Conservation (phyloP, 371 early-diverging fungal species). For the Mucor velutinosus region DNA sequence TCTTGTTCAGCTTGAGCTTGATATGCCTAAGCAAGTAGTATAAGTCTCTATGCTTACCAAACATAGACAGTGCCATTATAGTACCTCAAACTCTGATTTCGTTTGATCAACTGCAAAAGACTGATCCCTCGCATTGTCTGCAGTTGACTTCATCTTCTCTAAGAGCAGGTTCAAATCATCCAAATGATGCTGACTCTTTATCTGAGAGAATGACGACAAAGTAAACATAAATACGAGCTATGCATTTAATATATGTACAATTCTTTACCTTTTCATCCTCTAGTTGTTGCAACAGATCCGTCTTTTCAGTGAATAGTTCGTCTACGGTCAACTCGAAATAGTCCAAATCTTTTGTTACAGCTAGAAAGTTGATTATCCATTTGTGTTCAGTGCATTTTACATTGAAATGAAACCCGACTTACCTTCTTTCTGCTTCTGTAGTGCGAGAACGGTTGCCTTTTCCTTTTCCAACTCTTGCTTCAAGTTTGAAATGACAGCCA, state of each 20-base stretch:
- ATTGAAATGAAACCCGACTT: background rate
- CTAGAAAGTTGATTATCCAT: conserved; percentile 13
- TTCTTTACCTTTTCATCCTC: conserved; percentile 41
- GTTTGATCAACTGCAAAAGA: conserved; percentile 24
- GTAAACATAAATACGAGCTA: background rate
- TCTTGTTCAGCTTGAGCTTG: conserved; percentile 11
- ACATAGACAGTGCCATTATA: background rate
- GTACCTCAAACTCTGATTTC: conserved; percentile 20
- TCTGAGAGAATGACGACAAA: background rate
- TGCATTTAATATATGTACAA: background rate
- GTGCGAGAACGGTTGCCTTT: conserved; percentile 11
- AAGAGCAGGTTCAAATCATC: conserved; percentile 21
- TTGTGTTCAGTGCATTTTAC: background rate
- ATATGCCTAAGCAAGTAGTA: background rate
- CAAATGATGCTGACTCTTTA: conserved; percentile 22
- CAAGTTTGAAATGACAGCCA: background rate
- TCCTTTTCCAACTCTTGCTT: conserved; percentile 22
- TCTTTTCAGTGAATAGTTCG: conserved; percentile 52
- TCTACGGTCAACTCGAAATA: conserved; percentile 52
- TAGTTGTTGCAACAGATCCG: conserved; percentile 31
- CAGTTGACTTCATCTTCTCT: conserved; percentile 22
- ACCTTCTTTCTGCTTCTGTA: conserved; percentile 34
- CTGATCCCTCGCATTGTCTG: conserved; percentile 28
- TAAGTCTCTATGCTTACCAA: background rate
- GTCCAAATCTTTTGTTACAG: conserved; percentile 48